Base-by-base conservation (phyloP, 805 yeast species). In the Yamadazyma insecticola region DNA sequence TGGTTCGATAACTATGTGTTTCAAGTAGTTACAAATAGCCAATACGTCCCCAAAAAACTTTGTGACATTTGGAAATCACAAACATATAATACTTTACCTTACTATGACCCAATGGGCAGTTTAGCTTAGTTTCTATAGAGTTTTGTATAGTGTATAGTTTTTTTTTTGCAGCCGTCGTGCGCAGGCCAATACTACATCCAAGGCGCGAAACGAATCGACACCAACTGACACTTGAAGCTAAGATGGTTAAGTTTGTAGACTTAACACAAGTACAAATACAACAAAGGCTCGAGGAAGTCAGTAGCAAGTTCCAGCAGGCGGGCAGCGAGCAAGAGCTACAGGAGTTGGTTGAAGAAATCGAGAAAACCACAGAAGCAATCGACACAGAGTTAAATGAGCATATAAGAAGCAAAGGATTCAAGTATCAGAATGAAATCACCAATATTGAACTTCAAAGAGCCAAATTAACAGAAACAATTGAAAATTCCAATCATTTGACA, bases 401-500 rank as follows among this genome's bases (percentile, higher is more conserved):
- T 26, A 48, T 51, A 4, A 40, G 34, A 4, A 31, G 42, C 10
- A 53, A 54, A 15, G 45, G 48, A 36, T 51, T 53, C 21, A 55
- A 53, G 24, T 61, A 60, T 30, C 56, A 58, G 26, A 56, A 59
- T 30, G 60, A 57, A 22, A 56, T 70, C 16, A 54, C 66, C n/a
- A 61, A 66, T 17, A 51, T 79, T 26, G 90, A 83, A 44, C 57
- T 81, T 31, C 58, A 69, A 13, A 57, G 86, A 36, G 76, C 84
- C 4, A 78, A 76, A 44, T 58, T 83, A n/a, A 71, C 87, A 0
- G 63, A 77, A 1, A 70, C 85, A 2, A 60, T 81, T 33, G 55
- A 70, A 15, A 64, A 66, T 24, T 80, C 89, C 9, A 72, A 76
- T 29, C 65, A 72, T 2, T 57, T 84, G 35, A 67, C 73, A 18